Evolutionary conservation across 495 filamentous ascomycete genomes (phyloP).

Genomic region (Apiosordaria backusii): DNA sequence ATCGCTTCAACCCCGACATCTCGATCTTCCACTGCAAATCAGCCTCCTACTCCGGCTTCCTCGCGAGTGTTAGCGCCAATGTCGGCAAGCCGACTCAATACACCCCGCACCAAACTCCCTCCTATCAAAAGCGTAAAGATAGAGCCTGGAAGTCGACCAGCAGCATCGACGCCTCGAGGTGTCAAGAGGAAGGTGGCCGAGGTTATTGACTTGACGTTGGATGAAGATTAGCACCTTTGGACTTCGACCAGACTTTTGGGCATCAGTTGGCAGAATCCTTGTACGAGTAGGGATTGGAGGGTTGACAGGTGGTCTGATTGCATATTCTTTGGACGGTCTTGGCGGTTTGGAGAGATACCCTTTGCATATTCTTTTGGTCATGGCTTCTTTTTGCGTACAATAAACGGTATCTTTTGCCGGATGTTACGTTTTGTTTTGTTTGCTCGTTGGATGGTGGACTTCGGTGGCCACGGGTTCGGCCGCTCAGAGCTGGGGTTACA

Average conservation of each 20-base stretch:
- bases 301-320: neutral
- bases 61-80: neutral
- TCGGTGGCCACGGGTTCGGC: neutral
- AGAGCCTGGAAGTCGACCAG: neutral
- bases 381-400: neutral
- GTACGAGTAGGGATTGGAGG: neutral
- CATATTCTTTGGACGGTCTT: neutral
- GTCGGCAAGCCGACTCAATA: neutral
- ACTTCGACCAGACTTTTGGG: neutral
- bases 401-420: neutral
- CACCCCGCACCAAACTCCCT: neutral
- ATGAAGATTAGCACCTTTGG: conserved; percentile 6
- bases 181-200: conserved; percentile 13
- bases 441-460: neutral
- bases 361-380: neutral
- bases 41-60: neutral
- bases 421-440: neutral
- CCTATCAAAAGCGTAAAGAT: neutral
- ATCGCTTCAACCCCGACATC: neutral
- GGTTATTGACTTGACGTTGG: conserved; percentile 21
- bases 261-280: neutral
- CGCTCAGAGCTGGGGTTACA: neutral
- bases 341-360: neutral
- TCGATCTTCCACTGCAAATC: neutral
- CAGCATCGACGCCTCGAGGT: neutral